Evolutionary conservation across 2,329 filamentous ascomycete genomes (phyloP), one percentile per base, ranked within the genome.

Genomic region (Aspergillus aculeatus): DNA sequence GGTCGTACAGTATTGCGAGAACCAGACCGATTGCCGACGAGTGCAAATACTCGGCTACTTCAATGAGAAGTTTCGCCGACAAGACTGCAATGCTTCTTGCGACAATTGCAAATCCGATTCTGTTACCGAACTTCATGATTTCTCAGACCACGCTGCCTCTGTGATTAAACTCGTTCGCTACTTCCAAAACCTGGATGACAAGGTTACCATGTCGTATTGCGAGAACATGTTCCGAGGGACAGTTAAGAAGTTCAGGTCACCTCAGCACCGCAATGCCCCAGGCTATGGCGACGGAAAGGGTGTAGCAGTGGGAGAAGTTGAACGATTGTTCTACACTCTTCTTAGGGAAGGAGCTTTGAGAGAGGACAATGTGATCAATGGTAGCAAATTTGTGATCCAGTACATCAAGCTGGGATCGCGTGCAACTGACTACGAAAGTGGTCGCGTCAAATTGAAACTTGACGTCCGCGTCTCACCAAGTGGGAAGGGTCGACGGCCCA

Each of bases 21-120:
- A 97, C 75, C 85, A 85, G 68, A 88, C 85, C 57, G 92, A 96
- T 67, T 99, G 95, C 73, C 88, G 95, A 63, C 85, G 95, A 61
- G 89, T 90, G 1, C 91, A 96, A 74, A 89, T 99, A 16, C 85
- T 99, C 35, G 85, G 85, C n/a, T 99, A 99, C 75, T 99, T 99
- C 79, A 92, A 89, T 59, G 96, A 99, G 75, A 81, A 82, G 1
- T 99, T 98, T 72, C 79, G 85, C 54, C 81, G 82, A 41, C 83
- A 85, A 12, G 83, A 91, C 54, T 99, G 95, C 76, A 81, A 86
- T 52, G 82, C 84, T 54, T 84, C 83, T 1, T 99, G 95, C 75
- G 96, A 99, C 79, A 98, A 96, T 72, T 99, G 95, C 81, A 86
- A 83, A 64, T 90, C 88, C 2, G 86, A 86, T 24, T 81, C 85